Evolutionary conservation across 1,139 yeast genomes (phyloP).

Genomic region (Suhomyces coccinellae): DNA sequence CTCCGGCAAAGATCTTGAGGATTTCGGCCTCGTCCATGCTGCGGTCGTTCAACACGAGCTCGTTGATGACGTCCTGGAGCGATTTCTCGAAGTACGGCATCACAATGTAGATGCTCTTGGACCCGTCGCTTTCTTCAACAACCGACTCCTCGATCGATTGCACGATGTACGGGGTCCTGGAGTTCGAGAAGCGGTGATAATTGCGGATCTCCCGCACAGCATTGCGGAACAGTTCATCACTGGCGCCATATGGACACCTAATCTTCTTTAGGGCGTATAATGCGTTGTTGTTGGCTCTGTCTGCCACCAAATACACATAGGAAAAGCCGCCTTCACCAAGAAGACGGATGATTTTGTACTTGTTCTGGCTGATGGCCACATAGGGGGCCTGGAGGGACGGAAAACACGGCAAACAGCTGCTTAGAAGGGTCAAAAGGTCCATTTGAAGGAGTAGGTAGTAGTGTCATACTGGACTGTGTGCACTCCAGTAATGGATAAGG

Average conservation of each 20-base stretch:
- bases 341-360: conserved; percentile 60
- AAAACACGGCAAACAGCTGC: conserved; percentile 44
- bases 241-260: conserved; percentile 83
- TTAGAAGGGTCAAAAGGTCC: conserved; percentile 30
- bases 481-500: not conserved
- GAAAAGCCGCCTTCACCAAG: conserved; percentile 92
- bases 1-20: conserved; percentile 59
- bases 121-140: conserved; percentile 73
- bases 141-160: conserved; percentile 69
- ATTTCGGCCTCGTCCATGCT: conserved; percentile 63
- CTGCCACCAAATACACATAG: conserved; percentile 74
- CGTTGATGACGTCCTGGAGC: conserved; percentile 74
- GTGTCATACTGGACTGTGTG: not conserved
- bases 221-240: conserved; percentile 53
- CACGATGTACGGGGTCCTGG: conserved; percentile 62
- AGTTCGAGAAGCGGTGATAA: conserved; percentile 63
- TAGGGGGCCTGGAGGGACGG: conserved; percentile 47
- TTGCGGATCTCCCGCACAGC: conserved; percentile 79
- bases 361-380: conserved; percentile 49
- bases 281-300: conserved; percentile 48
- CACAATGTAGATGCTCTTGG: conserved; percentile 73
- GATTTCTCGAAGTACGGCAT: conserved; percentile 75
- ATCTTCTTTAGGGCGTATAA: conserved; percentile 80
- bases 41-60: conserved; percentile 55
- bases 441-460: conserved; percentile 14